These are phyloP conservation scores for Diaporthe sp. DNA, from an alignment of 2,329 filamentous ascomycete genomes.

Conservation along the genomic window DNA sequence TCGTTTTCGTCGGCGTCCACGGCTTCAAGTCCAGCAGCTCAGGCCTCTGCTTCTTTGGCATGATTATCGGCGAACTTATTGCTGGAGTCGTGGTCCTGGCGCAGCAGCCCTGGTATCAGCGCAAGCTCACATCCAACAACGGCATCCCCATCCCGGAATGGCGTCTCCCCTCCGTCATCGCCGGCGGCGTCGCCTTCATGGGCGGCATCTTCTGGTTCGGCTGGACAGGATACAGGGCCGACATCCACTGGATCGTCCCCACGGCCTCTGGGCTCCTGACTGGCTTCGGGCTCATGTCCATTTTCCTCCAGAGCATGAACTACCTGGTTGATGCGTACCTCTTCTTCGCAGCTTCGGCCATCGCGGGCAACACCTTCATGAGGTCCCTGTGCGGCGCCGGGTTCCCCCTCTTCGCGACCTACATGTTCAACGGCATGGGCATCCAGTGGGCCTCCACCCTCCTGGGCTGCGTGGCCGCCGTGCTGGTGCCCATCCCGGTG, in stretches of 20 bases:
- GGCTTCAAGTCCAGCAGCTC: constrained; percentile 77
- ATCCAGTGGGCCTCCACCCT: constrained; percentile 75
- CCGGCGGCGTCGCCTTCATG: constrained; percentile 72
- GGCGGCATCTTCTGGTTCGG: constrained; percentile 83
- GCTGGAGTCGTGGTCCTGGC: constrained; percentile 75
- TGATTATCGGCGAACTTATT: constrained; percentile 80
- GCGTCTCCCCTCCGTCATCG: constrained; percentile 74
- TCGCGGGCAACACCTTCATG: constrained; percentile 86
- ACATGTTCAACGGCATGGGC: constrained; percentile 76
- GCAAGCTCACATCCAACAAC: constrained; percentile 77
- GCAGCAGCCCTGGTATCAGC: constrained; percentile 76
- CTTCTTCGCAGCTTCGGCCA: constrained; percentile 82
- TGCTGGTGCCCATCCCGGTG: constrained; percentile 73
- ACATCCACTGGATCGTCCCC: constrained; percentile 76
- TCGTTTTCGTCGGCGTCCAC: constrained; percentile 83
- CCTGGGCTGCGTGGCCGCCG: constrained; percentile 71
- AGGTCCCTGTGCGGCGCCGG: constrained; percentile 83
- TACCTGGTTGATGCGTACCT: constrained; percentile 84
- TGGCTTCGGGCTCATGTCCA: constrained; percentile 84
- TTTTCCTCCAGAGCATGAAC: constrained; percentile 86
- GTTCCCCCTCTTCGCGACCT: constrained; percentile 83
- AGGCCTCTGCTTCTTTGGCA: constrained; percentile 88
- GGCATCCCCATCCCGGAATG: constrained; percentile 76
- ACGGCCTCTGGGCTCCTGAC: constrained; percentile 73
- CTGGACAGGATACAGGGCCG: constrained; percentile 73